Base-by-base conservation (phyloP, 2,329 filamentous ascomycete genomes). In the Ceratocystis diversiconidia region DNA sequence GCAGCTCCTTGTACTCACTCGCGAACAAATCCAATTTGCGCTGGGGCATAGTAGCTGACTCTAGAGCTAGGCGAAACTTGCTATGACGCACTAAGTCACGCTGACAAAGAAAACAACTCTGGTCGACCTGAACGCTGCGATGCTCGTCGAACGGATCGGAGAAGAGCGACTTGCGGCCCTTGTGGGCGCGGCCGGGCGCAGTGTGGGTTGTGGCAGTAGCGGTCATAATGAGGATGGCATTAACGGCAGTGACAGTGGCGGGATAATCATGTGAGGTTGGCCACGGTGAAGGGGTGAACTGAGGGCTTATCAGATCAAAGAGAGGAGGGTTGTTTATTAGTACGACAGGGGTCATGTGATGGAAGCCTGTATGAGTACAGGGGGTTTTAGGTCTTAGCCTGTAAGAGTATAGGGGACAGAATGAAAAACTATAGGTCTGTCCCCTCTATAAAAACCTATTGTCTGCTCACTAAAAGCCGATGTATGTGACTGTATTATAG, bases 71-170 rank as follows among this genome's bases (percentile, higher is more conserved):
- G 25, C 65, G 65, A 25, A 67, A 67, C 30, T 63, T 59, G 10
- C 63, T 36, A 15, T 64, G 57, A 28, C 62, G 65, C 28, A 64
- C 57, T 3, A 67, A 32, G 41, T 67, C 65, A 7, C 62, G 57
- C 52, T 67, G 65, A 30, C 65, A 67, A 4, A 67, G 46, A 32
- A 67, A 67, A 32, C 65, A 67, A n/a, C 62, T 62, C 50, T 67
- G 65, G 41, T 67, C 65, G 60, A 67, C 62, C 50, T 67, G 65
- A 12, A 67, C 65, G 32, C 62, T 64, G 30, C 65, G 57, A 52
- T 67, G 65, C 19, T 64, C 62, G 60, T 67, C 65, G 17, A 67
- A 67, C 19, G 62, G 44, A 41, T 67, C 65, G 22, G 65, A 61
- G 30, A 67, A 67, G 17, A 48, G 44, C 6, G 62, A 67, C 5